These are phyloP conservation scores for Mycena amicta DNA, from an alignment of 768 basidiomycete species.

Conservation along the genomic window DNA sequence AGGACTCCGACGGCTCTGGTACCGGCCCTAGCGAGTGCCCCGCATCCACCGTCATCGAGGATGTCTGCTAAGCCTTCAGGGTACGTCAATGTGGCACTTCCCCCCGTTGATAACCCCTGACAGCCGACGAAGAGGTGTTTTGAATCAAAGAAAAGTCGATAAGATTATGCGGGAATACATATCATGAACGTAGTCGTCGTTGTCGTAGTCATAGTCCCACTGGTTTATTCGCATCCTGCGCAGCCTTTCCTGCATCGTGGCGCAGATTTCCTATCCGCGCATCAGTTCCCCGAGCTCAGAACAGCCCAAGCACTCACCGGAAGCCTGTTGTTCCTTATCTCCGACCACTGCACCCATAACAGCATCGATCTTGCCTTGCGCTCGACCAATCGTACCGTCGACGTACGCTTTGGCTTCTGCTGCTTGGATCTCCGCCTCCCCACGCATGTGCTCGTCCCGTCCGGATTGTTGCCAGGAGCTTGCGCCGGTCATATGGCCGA, in stretches of 20 bases:
- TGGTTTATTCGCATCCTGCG: conserved; percentile 11
- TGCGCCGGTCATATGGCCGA: conserved; percentile 17
- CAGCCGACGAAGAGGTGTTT: too few species aligned
- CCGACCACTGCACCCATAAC: conserved; percentile 55
- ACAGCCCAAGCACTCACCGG: neutral
- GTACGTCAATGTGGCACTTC: too few species aligned
- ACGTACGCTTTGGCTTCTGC: conserved; percentile 51
- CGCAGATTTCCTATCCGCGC: conserved; percentile 7
- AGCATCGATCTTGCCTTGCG: conserved; percentile 51
- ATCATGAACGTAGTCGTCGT: too few species aligned
- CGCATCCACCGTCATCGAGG: too few species aligned
- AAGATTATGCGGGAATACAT: too few species aligned
- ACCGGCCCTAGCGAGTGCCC: too few species aligned
- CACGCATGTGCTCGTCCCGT: conserved; percentile 16
- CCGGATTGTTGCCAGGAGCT: conserved; percentile 17
- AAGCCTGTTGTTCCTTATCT: conserved; percentile 47
- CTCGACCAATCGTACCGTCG: conserved; percentile 49
- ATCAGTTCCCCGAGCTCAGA: neutral
- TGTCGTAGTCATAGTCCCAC: too few species aligned
- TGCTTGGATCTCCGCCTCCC: conserved; percentile 49
- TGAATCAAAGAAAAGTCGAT: too few species aligned
- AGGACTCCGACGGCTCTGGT: too few species aligned
- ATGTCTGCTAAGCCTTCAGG: too few species aligned
- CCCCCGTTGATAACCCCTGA: too few species aligned
- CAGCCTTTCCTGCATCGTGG: conserved; percentile 12